A percentile compares a stretch with the other conserved stretches of the same genome.
These are phyloP conservation scores for Chenopodium berlandieri DNA, from an alignment of 148 eudicot genomes.

Conservation along the genomic window DNA sequence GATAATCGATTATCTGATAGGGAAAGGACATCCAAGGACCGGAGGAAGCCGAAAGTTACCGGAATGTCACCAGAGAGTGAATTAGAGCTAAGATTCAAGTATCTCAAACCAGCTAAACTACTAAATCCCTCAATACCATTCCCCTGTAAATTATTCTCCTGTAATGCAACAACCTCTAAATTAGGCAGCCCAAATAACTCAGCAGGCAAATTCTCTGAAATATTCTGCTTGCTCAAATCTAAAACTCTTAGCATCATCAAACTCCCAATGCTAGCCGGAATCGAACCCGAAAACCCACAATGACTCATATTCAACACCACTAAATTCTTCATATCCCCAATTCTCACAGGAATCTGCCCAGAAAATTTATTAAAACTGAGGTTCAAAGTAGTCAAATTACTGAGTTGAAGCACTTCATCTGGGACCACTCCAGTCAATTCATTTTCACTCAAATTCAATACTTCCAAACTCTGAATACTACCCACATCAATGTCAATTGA, in stretches of 20 bases:
- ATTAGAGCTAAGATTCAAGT: conserved; percentile 76
- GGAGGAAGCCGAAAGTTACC: conserved; percentile 55
- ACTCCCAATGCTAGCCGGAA: conserved; percentile 56
- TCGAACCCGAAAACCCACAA: conserved; percentile 52
- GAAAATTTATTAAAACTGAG: conserved; percentile 55
- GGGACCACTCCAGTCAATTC: conserved; percentile 50
- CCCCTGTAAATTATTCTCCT: conserved; percentile 60
- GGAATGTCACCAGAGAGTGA: conserved; percentile 64
- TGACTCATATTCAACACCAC: conserved; percentile 61
- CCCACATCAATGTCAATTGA: conserved; percentile 40
- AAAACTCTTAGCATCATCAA: conserved; percentile 57
- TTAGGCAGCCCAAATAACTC: conserved; percentile 74
- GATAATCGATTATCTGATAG: conserved; percentile 49
- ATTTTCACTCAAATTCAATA: conserved; percentile 47
- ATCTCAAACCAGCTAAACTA: conserved; percentile 54
- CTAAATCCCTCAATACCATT: conserved; percentile 80
- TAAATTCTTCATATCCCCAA: conserved; percentile 48
- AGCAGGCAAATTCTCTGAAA: conserved; percentile 64
- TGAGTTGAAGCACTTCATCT: conserved; percentile 38
- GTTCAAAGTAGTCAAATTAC: conserved; percentile 51
- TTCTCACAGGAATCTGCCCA: conserved; percentile 36
- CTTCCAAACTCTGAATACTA: conserved; percentile 34
- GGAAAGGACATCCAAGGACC: conserved; percentile 47
- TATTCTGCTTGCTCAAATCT: conserved; percentile 70
- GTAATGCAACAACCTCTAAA: conserved; percentile 58